A percentile compares a stretch with the other conserved stretches of the same genome.
Evolutionary conservation across 345 rosid species (phyloP).

Genomic region (Brassica juncea): DNA sequence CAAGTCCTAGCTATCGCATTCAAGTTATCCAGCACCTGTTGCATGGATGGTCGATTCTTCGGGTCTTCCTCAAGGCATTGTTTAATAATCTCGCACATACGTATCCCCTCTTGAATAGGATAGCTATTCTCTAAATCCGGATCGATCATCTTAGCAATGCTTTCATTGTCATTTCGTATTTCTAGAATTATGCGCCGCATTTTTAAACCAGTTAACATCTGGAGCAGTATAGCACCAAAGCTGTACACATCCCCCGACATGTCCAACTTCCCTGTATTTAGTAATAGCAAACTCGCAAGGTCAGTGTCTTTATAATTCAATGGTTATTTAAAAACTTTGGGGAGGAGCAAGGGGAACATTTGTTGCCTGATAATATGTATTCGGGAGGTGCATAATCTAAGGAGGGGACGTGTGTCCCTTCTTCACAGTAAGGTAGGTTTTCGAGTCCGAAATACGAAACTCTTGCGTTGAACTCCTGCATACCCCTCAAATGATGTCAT

Average conservation of each 20-base stretch:
- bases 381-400: background rate
- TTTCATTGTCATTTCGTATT: background rate
- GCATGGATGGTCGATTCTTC: conserved; percentile 20
- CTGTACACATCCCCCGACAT: conserved; percentile 19
- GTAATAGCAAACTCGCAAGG: background rate
- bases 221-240: conserved; percentile 9
- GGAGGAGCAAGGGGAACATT: background rate
- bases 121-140: background rate
- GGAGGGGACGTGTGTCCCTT: background rate
- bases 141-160: background rate
- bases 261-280: background rate
- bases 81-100: conserved; percentile 1
- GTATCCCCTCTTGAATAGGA: background rate
- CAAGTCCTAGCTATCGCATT: background rate
- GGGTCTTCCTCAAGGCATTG: conserved; percentile 8
- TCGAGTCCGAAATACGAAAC: background rate
- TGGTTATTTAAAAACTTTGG: background rate
- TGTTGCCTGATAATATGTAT: background rate
- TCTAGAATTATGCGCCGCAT: background rate
- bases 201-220: background rate
- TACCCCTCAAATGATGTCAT: background rate
- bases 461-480: background rate
- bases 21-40: conserved; percentile 11
- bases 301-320: background rate
- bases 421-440: background rate